Percentiles rank a stretch among this genome's conserved stretches.
Conservation (phyloP, 129 eudicot genomes). For the Flaveria brownii region DNA sequence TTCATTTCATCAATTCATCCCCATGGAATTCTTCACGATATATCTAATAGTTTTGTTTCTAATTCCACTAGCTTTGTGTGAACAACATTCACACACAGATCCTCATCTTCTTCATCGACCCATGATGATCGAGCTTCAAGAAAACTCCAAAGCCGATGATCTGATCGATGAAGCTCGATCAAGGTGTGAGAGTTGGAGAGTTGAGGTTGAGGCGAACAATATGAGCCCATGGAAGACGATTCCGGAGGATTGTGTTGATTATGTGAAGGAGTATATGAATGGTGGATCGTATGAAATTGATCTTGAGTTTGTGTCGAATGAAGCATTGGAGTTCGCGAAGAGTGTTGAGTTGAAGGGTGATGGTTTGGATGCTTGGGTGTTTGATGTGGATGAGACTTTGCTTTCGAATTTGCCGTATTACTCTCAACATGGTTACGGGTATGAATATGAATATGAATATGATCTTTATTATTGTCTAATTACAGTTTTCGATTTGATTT, state of each 20-base stretch:
- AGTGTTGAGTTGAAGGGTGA: conserved; percentile 50
- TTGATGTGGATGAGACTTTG: conserved; percentile 91
- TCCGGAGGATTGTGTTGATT: conserved; percentile 73
- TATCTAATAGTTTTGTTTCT: neutral
- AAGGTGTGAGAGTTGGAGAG: conserved; percentile 80
- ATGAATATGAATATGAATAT: neutral
- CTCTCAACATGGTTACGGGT: conserved; percentile 82
- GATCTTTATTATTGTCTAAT: neutral
- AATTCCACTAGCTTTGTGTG: neutral
- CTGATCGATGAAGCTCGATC: conserved; percentile 24
- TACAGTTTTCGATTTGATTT: neutral
- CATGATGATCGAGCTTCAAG: conserved; percentile 35
- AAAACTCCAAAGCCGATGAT: conserved; percentile 1
- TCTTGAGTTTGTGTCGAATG: conserved; percentile 57
- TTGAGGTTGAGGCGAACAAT: conserved; percentile 73
- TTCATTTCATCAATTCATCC: neutral
- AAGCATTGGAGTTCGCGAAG: conserved; percentile 52
- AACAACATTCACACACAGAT: neutral
- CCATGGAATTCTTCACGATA: neutral
- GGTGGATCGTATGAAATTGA: conserved; percentile 50
- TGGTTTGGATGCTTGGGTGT: conserved; percentile 84
- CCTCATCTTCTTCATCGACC: neutral
- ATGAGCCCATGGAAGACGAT: conserved; percentile 81
- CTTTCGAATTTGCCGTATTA: conserved; percentile 94
- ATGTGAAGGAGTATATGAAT: conserved; percentile 60